These are phyloP conservation scores for Ligustrum vulgare DNA, from an alignment of 257 asterid genomes.

Conservation along the genomic window DNA sequence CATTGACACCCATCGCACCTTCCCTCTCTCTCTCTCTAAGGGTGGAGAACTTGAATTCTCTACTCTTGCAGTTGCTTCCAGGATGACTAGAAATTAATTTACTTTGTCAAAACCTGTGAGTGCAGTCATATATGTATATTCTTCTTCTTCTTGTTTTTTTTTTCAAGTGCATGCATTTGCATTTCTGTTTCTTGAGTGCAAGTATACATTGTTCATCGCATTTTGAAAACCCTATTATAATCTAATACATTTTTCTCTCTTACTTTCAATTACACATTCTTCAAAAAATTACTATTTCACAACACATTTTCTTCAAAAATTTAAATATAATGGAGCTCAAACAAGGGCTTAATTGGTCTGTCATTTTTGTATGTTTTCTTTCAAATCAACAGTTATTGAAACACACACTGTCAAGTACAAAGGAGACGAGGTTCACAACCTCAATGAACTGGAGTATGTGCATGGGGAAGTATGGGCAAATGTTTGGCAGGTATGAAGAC, in stretches of 20 bases:
- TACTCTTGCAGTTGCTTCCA: background rate
- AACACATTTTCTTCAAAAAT: no score
- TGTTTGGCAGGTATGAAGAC: conserved; percentile 62
- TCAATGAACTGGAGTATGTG: conserved; percentile 88
- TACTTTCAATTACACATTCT: no score
- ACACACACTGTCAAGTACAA: conserved; percentile 64
- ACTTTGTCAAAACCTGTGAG: background rate
- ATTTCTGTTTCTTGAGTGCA: background rate
- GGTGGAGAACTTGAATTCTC: background rate
- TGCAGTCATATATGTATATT: background rate
- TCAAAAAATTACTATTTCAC: no score
- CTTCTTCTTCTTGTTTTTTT: background rate
- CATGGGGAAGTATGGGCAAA: conserved; percentile 96
- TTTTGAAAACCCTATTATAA: no score
- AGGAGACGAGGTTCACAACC: conserved; percentile 70
- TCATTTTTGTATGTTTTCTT: conserved; percentile 14
- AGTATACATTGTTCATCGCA: background rate
- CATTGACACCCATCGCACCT: background rate
- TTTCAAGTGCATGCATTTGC: background rate
- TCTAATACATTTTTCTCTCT: no score
- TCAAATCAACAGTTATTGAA: conserved; percentile 45
- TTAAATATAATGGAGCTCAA: no score
- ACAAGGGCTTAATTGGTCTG: no score
- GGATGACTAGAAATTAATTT: conserved; percentile 11
- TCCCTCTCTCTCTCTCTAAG: background rate